phyloP scores from a whole-genome alignment of 441 rosid genomes.

The Erodium trifolium region DNA sequence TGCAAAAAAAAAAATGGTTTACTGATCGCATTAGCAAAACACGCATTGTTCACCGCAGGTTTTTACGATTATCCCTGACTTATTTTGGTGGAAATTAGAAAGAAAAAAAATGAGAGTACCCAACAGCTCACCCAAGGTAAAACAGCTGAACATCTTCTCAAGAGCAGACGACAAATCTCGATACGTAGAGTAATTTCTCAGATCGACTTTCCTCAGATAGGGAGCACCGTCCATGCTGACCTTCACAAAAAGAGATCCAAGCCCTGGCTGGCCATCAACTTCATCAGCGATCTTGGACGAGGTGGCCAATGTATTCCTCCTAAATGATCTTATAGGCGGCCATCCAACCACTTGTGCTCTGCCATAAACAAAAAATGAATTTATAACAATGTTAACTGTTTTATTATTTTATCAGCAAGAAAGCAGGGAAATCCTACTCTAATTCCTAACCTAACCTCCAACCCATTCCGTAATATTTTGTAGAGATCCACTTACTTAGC shows the following conservation, averaged over 20 bases:
- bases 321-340: constrained; percentile 61
- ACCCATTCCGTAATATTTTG: background rate
- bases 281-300: constrained; percentile 49
- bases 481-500: background rate
- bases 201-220: constrained; percentile 61
- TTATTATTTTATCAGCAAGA: no score
- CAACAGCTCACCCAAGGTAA: constrained; percentile 43
- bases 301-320: constrained; percentile 47
- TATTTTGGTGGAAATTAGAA: background rate
- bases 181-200: constrained; percentile 43
- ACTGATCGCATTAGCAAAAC: no score
- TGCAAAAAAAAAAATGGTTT: no score
- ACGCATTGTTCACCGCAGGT: no score
- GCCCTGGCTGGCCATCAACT: constrained; percentile 58
- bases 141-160: constrained; percentile 68
- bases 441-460: no score
- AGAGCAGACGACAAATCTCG: constrained; percentile 52
- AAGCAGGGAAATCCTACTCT: no score
- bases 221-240: constrained; percentile 81
- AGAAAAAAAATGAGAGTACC: background rate
- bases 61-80: background rate
- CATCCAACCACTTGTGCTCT: constrained; percentile 72
- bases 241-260: constrained; percentile 50
- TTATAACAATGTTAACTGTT: no score
- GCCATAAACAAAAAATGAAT: constrained; percentile 15